phyloP scores from a whole-genome alignment of 305 asterid genomes.

The Coffea humblotiana region DNA sequence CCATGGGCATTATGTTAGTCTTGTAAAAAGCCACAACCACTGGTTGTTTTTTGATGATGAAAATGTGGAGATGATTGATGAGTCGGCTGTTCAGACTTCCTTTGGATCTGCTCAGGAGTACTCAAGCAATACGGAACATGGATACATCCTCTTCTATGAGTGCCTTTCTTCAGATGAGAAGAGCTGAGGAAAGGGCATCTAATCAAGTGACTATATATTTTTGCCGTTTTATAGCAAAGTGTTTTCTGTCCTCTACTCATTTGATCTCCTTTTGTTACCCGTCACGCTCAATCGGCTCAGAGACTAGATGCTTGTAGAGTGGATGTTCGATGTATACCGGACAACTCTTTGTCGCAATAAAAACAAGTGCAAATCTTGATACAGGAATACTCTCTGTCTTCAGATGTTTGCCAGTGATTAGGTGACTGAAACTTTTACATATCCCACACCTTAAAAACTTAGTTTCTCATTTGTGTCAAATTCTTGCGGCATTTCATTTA shows the following conservation, averaged over 20 bases:
- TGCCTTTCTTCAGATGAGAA: slow-evolving; percentile 29
- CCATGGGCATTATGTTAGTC: slow-evolving; percentile 54
- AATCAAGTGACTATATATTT: not conserved
- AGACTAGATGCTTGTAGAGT: slow-evolving; percentile 13
- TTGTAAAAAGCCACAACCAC: slow-evolving; percentile 59
- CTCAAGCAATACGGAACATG: slow-evolving; percentile 54
- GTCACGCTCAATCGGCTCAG: not conserved
- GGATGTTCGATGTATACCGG: slow-evolving; percentile 23
- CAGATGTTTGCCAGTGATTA: slow-evolving; percentile 11
- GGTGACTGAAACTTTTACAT: slow-evolving; percentile 1
- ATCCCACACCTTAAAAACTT: not conserved
- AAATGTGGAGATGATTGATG: slow-evolving; percentile 58
- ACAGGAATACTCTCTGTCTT: not conserved
- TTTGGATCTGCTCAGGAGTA: slow-evolving; percentile 62
- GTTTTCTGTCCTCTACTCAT: not conserved
- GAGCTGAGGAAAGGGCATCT: slow-evolving; percentile 33
- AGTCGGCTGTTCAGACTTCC: slow-evolving; percentile 52
- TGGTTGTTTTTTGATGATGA: slow-evolving; percentile 57
- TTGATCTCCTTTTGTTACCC: not conserved
- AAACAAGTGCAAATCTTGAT: slow-evolving; percentile 27
- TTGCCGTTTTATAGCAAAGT: slow-evolving; percentile 3
- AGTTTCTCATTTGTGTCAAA: not conserved
- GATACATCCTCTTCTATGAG: slow-evolving; percentile 51
- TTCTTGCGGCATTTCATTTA: not conserved
- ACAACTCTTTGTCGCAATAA: slow-evolving; percentile 21